Conservation (phyloP, 2,329 filamentous ascomycete species). For the Curvularia sp. region DNA sequence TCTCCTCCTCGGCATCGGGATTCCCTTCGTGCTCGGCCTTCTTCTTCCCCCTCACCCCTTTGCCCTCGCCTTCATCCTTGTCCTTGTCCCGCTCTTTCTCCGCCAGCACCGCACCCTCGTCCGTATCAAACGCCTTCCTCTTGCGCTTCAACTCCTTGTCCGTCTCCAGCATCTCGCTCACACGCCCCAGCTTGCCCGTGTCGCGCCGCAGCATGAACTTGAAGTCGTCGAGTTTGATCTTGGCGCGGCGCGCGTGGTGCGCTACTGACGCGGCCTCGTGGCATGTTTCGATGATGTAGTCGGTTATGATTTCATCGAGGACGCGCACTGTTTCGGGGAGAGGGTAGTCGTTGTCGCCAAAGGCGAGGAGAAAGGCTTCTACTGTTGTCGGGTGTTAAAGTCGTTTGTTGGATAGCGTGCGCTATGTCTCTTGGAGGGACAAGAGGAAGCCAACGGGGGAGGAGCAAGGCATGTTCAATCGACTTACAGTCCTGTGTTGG, state of each 20-base stretch:
- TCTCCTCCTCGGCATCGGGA: slow-evolving; percentile 4
- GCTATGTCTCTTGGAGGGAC: slow-evolving; percentile 18
- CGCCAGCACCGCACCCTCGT: slow-evolving; percentile 66
- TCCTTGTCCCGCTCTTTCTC: slow-evolving; percentile 33
- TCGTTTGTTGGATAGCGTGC: too few relatives aligned
- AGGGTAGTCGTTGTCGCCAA: slow-evolving; percentile 78
- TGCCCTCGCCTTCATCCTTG: slow-evolving; percentile 22
- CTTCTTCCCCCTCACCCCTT: slow-evolving; percentile 11
- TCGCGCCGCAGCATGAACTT: slow-evolving; percentile 91
- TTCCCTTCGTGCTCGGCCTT: slow-evolving; percentile 11
- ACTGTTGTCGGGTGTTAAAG: slow-evolving; percentile 60
- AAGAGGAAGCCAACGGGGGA: slow-evolving; percentile 14
- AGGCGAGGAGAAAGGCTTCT: slow-evolving; percentile 76
- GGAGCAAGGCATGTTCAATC: too few relatives aligned
- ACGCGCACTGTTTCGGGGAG: slow-evolving; percentile 84
- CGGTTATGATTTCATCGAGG: slow-evolving; percentile 93
- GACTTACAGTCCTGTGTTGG: slow-evolving; percentile 52
- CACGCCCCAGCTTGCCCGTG: slow-evolving; percentile 82
- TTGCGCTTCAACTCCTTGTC: slow-evolving; percentile 85
- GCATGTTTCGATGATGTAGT: slow-evolving; percentile 90
- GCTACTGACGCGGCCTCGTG: slow-evolving; percentile 88
- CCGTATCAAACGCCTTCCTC: slow-evolving; percentile 74
- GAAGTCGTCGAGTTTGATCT: slow-evolving; percentile 98
- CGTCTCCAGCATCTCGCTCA: slow-evolving; percentile 88
- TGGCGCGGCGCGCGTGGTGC: slow-evolving; percentile 85